Evolutionary conservation across 2,329 filamentous ascomycete genomes (phyloP), one percentile per base, ranked within the genome.

Genomic region (Fusarium subtropicale): DNA sequence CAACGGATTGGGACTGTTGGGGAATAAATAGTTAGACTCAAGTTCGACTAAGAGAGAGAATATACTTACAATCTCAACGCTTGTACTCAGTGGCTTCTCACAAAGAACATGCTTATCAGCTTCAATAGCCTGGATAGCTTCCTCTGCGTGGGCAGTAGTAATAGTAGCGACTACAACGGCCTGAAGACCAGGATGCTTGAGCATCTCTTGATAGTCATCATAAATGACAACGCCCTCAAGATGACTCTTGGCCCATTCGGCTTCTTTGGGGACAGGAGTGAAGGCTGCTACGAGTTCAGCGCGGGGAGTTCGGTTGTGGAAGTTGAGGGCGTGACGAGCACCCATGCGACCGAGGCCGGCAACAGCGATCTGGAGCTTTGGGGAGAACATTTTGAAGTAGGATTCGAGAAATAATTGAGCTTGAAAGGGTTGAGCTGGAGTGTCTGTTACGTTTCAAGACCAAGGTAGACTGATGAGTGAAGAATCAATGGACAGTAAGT

Each of bases 1-100:
- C 81, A 41, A 91, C 88, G 22, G 83, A 79, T 80, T 89, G 84
- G 52, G 85, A 88, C 87, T 89, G 5, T 30, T 12, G 11, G 28
- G 64, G 22, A 20, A 34, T 15, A 0, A 36, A 5, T 1, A 7
- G 44, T 71, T 65, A 69, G 58, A 45, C 3, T 18, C 2, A 16
- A 10, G 20, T 11, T 38, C 7, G 36, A 15, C 10, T 15, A 16
- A 16, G 20, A 9, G 10, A 10, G 9, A 18, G 12, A 11, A 1
- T 1, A 16, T 15, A 56, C 84, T 73, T 78, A 89, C 87, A 52
- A 88, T 80, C 68, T 89, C 86, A 18, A 88, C 72, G 33, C 71
- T 74, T 16, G 72, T 74, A 34, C 72, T 74, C 1, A 74, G 65
- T 34, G 72, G 72, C 48, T 74, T 74, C 57, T 74, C 72, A 54